These are phyloP conservation scores for Fusarium ambrosium DNA, from an alignment of 2,329 filamentous ascomycete genomes.

Conservation along the genomic window DNA sequence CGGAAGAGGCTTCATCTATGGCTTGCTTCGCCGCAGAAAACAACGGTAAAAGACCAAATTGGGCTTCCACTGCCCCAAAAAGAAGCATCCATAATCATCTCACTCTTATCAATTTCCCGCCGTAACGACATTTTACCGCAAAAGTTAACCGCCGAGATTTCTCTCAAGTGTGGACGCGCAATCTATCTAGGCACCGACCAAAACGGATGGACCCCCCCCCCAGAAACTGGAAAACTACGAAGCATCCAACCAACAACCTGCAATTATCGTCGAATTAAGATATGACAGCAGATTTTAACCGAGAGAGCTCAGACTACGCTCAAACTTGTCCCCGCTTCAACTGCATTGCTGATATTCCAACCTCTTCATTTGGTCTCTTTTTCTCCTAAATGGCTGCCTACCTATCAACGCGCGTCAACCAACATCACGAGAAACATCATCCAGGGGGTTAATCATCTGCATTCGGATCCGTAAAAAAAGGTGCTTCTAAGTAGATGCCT, in stretches of 20 bases:
- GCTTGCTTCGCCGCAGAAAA: not conserved
- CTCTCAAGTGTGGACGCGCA: not conserved
- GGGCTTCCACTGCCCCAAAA: not conserved
- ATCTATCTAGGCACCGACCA: constrained; percentile 1
- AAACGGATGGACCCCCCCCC: not conserved
- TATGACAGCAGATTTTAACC: not conserved
- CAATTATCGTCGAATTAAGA: not conserved
- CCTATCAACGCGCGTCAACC: not conserved
- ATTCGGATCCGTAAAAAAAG: not conserved
- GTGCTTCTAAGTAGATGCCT: not conserved
- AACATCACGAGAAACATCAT: not conserved
- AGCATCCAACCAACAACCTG: not conserved
- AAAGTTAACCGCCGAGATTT: not conserved
- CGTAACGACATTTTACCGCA: not conserved
- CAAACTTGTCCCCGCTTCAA: not conserved
- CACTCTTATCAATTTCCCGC: not conserved
- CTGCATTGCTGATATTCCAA: not conserved
- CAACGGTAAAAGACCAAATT: not conserved
- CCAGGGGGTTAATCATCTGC: not conserved
- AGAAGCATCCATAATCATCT: not conserved
- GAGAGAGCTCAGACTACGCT: not conserved
- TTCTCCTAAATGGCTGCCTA: not conserved
- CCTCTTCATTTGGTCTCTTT: not conserved
- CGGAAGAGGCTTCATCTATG: no score
- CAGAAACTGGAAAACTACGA: not conserved